Conservation (phyloP, 257 asterid species). For the Capsicum baccatum region DNA sequence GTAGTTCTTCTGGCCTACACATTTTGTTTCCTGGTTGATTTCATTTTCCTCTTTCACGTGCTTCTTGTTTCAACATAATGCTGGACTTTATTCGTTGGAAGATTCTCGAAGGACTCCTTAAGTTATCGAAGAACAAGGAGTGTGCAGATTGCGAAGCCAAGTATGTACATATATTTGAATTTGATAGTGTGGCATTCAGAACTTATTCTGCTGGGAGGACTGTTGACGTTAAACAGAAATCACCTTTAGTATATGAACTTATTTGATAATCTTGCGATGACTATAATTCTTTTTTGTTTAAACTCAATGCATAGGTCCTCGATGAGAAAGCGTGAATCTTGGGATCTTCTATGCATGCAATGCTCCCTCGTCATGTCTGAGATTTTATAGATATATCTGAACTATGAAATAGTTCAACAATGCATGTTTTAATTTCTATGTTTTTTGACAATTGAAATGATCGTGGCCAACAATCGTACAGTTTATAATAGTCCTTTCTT, state of each 20-base stretch:
- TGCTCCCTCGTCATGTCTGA: slow-evolving; percentile 53
- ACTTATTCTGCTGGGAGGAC: neutral
- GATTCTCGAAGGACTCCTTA: slow-evolving; percentile 95
- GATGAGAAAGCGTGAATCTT: slow-evolving; percentile 99
- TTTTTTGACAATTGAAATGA: too few relatives aligned
- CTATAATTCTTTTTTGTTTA: too few relatives aligned
- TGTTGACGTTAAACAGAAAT: neutral
- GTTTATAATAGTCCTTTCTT: too few relatives aligned
- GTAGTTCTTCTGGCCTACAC: neutral
- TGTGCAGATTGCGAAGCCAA: slow-evolving; percentile 98
- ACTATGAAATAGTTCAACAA: too few relatives aligned
- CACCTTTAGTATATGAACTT: neutral
- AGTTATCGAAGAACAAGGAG: slow-evolving; percentile 95
- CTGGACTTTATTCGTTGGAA: slow-evolving; percentile 45
- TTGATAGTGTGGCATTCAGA: neutral
- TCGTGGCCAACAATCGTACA: too few relatives aligned
- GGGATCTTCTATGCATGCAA: slow-evolving; percentile 98
- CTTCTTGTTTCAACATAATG: neutral
- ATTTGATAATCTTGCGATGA: neutral
- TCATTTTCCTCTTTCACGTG: neutral
- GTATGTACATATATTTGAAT: slow-evolving; percentile 50
- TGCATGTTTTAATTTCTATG: too few relatives aligned
- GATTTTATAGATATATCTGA: neutral
- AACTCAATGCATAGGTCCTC: slow-evolving; percentile 75
- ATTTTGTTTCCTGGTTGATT: neutral